Evolutionary conservation across 73 alveolate species (phyloP), one percentile per base, ranked within the genome.

Genomic region (Tetrahymena borealis): DNA sequence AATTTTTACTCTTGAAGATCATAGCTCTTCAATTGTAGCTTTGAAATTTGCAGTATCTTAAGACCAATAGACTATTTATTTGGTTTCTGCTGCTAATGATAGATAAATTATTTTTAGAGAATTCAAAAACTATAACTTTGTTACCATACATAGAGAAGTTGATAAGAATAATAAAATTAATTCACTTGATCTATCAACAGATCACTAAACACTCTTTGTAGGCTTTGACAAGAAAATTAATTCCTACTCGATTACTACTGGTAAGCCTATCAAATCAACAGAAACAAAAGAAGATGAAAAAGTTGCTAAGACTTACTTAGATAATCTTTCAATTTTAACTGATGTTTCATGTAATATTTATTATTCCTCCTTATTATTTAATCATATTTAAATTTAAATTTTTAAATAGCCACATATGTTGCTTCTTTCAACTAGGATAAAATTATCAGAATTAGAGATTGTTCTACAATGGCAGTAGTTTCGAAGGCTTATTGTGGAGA

Each of bases 71-170:
- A 91, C 93, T 96, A 11, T 91, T 96, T 16, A 92, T 97, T 78
- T 94, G 97, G 28, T 60, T 24, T 60, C 85, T 24, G 85, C 85
- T 91, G 99, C 98, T 1, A 96, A 96, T 16, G 99, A 97, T 91
- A 96, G 93, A 91, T 43, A 94, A 12, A 91, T 97, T 31, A 94
- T 97, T 4, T 94, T 94, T 60, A 94, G 99, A 91, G 95, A 92
- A 60, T 35, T 94, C 77, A 93, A 96, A 40, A 78, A 92, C 39
- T 94, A 85, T 15, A 90, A 79, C 20, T 90, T 85, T 33, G 93
- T 33, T 15, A 42, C 92, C 10, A 78, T 92, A 91, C 95, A 91
- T 60, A 78, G 93, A 92, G 95, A 91, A 33, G 40, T 91, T 24
- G 79, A 91, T 31, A 78, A 94, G 33, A 28, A 37, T 5, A 38